Percentiles rank a stretch among this genome's conserved stretches.
These are phyloP conservation scores for Tremella fuciformis DNA, from an alignment of 768 basidiomycete genomes.

Conservation along the genomic window DNA sequence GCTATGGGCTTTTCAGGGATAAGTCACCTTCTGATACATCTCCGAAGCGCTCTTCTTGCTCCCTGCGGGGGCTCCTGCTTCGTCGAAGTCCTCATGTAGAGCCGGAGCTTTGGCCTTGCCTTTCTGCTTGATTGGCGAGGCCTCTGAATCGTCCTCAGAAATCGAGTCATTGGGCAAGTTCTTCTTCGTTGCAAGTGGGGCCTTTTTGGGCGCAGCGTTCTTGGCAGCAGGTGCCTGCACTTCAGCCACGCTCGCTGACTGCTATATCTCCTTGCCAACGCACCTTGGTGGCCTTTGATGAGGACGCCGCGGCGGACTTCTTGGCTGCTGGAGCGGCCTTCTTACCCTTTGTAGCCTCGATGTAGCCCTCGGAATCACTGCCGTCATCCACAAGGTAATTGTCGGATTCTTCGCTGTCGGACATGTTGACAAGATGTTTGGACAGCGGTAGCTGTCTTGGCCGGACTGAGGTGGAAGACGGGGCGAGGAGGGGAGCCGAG, in stretches of 20 bases:
- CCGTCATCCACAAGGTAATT: conserved; percentile 27
- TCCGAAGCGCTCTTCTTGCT: conserved; percentile 76
- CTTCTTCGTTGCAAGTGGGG: conserved; percentile 43
- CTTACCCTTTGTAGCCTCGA: conserved; percentile 20
- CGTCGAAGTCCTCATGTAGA: conserved; percentile 28
- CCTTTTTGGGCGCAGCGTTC: conserved; percentile 25
- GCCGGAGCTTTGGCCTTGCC: conserved; percentile 55
- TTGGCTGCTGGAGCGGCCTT: conserved; percentile 24
- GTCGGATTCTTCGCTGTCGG: conserved; percentile 33
- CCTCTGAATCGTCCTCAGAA: conserved; percentile 29
- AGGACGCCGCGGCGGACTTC: conserved; percentile 19
- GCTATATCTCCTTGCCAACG: background rate
- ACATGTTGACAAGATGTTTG: conserved; percentile 24
- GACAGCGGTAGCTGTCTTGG: too few relatives aligned
- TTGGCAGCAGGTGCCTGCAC: conserved; percentile 31
- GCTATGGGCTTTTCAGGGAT: background rate
- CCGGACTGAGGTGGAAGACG: too few relatives aligned
- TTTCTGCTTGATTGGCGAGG: conserved; percentile 60
- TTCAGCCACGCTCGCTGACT: conserved; percentile 3
- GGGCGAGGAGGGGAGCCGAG: too few relatives aligned
- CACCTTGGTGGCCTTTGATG: conserved; percentile 27
- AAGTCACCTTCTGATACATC: conserved; percentile 77
- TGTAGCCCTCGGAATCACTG: conserved; percentile 43
- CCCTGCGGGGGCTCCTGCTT: conserved; percentile 33
- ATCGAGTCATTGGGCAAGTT: conserved; percentile 45